These are phyloP conservation scores for Capsella bursapastoris DNA, from an alignment of 345 rosid species.

Conservation along the genomic window DNA sequence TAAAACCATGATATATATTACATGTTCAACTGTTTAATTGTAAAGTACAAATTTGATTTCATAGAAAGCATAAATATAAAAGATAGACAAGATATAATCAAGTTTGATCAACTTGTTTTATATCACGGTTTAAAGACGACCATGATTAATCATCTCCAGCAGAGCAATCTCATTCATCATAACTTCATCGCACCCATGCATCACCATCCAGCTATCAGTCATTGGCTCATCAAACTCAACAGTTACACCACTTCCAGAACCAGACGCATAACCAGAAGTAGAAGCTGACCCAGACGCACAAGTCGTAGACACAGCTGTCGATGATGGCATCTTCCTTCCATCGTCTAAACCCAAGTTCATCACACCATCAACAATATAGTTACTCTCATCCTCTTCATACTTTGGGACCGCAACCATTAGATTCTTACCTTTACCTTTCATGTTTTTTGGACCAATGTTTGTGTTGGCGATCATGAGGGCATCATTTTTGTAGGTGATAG, in stretches of 20 bases:
- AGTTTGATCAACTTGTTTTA: background rate
- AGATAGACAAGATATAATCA: background rate
- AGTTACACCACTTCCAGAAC: constrained; percentile 24
- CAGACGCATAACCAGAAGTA: constrained; percentile 22
- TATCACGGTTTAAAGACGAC: constrained; percentile 17
- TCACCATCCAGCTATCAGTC: constrained; percentile 45
- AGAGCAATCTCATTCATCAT: constrained; percentile 44
- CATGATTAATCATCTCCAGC: constrained; percentile 37
- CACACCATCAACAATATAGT: constrained; percentile 34
- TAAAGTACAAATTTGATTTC: background rate
- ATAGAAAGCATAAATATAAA: background rate
- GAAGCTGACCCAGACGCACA: constrained; percentile 30
- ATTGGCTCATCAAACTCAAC: constrained; percentile 34
- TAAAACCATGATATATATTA: constrained; percentile 8
- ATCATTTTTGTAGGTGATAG: constrained; percentile 35
- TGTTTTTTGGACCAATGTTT: background rate
- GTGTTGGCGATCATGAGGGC: background rate
- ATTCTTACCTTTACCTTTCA: constrained; percentile 26
- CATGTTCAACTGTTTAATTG: background rate
- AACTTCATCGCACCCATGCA: constrained; percentile 47
- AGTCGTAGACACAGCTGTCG: background rate
- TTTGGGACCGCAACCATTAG: background rate
- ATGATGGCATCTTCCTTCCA: background rate
- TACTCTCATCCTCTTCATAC: background rate
- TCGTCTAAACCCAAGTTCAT: constrained; percentile 6